Conservation (phyloP, 2,329 filamentous ascomycete species). For the Camillea tinctor region DNA sequence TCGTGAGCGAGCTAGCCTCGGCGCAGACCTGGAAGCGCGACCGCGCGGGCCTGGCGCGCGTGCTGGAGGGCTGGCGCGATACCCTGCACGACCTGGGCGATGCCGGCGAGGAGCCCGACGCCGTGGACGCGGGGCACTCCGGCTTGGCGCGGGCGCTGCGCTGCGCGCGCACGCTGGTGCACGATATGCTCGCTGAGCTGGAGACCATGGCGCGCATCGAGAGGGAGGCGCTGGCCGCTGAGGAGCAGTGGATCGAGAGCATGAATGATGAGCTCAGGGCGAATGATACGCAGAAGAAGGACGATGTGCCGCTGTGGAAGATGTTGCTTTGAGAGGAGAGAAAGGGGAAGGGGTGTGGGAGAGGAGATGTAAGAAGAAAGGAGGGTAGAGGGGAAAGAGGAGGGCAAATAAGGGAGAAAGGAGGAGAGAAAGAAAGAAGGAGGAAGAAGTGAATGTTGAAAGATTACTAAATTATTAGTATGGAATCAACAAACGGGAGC, state of each 20-base stretch:
- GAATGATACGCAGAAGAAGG: constrained; percentile 29
- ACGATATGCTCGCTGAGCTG: constrained; percentile 62
- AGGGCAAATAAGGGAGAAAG: too few species aligned
- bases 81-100: constrained; percentile 47
- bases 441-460: too few species aligned
- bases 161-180: constrained; percentile 43
- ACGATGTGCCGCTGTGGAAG: constrained; percentile 32
- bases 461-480: too few species aligned
- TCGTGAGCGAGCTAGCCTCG: constrained; percentile 54
- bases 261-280: constrained; percentile 44
- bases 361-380: background rate
- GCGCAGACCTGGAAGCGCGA: constrained; percentile 56
- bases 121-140: constrained; percentile 10
- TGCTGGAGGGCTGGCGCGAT: constrained; percentile 53
- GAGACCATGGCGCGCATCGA: constrained; percentile 62
- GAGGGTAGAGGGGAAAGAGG: background rate
- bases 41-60: constrained; percentile 49
- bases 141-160: constrained; percentile 27
- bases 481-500: too few species aligned
- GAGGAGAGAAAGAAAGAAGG: too few species aligned
- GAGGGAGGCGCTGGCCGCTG: constrained; percentile 52
- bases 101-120: constrained; percentile 11
- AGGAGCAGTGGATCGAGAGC: constrained; percentile 58
- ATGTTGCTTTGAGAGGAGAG: constrained; percentile 12
- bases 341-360: background rate